Evolutionary conservation across 108 stramenopile genomes (phyloP).

Genomic region (Mayamaea pseudoterrestris): DNA sequence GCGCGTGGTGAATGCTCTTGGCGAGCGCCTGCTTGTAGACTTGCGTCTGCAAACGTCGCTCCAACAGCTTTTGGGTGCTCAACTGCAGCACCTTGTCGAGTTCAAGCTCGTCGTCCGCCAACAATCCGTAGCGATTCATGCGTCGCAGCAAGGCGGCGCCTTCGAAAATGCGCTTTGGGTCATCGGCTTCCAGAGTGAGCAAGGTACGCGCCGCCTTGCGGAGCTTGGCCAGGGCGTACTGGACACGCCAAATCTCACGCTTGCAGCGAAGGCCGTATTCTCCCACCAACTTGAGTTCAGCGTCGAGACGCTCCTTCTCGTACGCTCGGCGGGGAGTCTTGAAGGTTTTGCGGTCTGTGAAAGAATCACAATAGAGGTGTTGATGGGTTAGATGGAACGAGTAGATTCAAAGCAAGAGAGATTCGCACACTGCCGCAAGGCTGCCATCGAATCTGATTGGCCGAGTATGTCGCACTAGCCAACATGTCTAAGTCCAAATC

Average conservation of each 20-base stretch:
- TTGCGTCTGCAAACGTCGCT: slow-evolving; percentile 95
- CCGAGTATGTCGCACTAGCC: background rate
- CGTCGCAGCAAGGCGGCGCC: slow-evolving; percentile 96
- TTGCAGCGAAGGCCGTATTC: slow-evolving; percentile 99
- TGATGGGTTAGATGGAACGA: background rate
- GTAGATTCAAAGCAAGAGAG: background rate
- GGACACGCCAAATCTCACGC: slow-evolving; percentile 99
- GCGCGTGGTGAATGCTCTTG: slow-evolving; percentile 99
- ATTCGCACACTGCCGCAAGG: background rate
- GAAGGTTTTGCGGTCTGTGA: slow-evolving; percentile 88
- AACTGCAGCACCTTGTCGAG: slow-evolving; percentile 97
- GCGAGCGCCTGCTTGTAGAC: slow-evolving; percentile 98
- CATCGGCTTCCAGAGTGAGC: slow-evolving; percentile 91
- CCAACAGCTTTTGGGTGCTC: slow-evolving; percentile 96
- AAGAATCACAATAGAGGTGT: slow-evolving; percentile 3
- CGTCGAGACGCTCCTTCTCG: slow-evolving; percentile 99
- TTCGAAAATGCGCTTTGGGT: slow-evolving; percentile 98
- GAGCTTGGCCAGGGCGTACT: slow-evolving; percentile 98
- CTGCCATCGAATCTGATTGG: background rate
- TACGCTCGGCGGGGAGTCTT: slow-evolving; percentile 99
- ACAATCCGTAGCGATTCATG: slow-evolving; percentile 92
- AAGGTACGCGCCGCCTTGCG: slow-evolving; percentile 97
- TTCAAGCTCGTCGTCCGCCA: slow-evolving; percentile 93
- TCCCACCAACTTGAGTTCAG: slow-evolving; percentile 95
- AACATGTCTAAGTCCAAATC: background rate